phyloP scores from a whole-genome alignment of 2,329 filamentous ascomycete species.

The Botryotinia globosa region DNA sequence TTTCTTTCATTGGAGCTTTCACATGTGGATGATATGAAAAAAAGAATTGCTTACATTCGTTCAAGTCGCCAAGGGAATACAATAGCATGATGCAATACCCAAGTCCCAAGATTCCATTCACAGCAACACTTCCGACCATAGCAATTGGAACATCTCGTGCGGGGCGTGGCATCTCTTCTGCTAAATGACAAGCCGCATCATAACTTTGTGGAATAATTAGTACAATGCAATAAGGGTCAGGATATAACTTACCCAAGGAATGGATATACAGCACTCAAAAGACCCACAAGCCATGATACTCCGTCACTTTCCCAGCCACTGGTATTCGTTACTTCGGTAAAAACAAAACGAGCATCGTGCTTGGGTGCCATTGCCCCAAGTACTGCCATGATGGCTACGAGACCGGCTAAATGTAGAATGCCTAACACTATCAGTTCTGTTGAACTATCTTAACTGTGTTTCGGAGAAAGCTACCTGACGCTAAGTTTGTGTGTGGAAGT shows the following conservation, averaged over 20 bases:
- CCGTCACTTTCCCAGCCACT: conserved; percentile 46
- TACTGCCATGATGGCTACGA: conserved; percentile 42
- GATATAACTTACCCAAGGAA: conserved; percentile 36
- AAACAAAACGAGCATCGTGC: conserved; percentile 45
- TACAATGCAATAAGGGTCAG: neutral
- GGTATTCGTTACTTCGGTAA: conserved; percentile 45
- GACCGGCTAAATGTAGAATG: conserved; percentile 39
- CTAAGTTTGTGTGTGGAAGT: conserved; percentile 41
- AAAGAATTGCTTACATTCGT: conserved; percentile 24
- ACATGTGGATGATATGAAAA: neutral
- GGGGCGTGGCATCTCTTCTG: conserved; percentile 47
- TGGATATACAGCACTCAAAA: conserved; percentile 43
- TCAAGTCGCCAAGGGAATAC: conserved; percentile 44
- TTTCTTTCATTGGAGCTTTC: neutral
- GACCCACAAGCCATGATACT: conserved; percentile 47
- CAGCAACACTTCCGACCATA: conserved; percentile 44
- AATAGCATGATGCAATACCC: conserved; percentile 44
- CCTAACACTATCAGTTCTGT: conserved; percentile 13
- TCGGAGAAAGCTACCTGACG: conserved; percentile 35
- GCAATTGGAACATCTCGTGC: conserved; percentile 43
- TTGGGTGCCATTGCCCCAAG: conserved; percentile 45
- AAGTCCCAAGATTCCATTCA: conserved; percentile 48
- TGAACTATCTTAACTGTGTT: neutral
- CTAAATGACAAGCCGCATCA: conserved; percentile 47
- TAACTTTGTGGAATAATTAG: conserved; percentile 32